Evolutionary conservation across 78 protist species (phyloP).

Genomic region (Neovahlkampfia damariscottae): DNA sequence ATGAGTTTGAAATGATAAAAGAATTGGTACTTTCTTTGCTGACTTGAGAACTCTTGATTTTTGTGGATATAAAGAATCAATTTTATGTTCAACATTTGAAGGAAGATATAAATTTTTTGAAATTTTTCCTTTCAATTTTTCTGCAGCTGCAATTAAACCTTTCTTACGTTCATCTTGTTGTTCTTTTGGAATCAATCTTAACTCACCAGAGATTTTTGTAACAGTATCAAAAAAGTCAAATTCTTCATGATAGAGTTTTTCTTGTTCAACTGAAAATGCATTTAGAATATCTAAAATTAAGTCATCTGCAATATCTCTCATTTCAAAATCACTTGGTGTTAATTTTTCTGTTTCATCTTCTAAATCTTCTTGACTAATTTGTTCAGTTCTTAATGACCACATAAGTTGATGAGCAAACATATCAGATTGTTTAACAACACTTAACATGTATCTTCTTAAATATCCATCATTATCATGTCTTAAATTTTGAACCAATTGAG

Average conservation of each 20-base stretch:
- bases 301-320: not conserved
- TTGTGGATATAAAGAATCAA: slow-evolving; percentile 31
- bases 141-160: not conserved
- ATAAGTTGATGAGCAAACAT: slow-evolving; percentile 66
- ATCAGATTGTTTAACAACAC: slow-evolving; percentile 7
- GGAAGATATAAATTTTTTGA: slow-evolving; percentile 52
- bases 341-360: not conserved
- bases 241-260: slow-evolving; percentile 27
- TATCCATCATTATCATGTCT: not conserved
- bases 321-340: not conserved
- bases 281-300: not conserved
- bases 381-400: slow-evolving; percentile 53
- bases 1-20: slow-evolving; percentile 22
- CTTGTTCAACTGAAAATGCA: not conserved
- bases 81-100: slow-evolving; percentile 41
- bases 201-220: slow-evolving; percentile 57
- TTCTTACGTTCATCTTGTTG: not conserved
- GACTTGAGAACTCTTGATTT: slow-evolving; percentile 37
- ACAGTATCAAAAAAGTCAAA: slow-evolving; percentile 58
- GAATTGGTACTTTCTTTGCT: slow-evolving; percentile 58
- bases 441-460: not conserved
- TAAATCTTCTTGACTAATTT: not conserved
- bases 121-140: not conserved
- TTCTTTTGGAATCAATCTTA: slow-evolving; percentile 24
- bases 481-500: slow-evolving; percentile 69